Evolutionary conservation across 352 stramenopile species (phyloP), one percentile per base, ranked within the genome.

Genomic region (Pseudoperonospora humuli): DNA sequence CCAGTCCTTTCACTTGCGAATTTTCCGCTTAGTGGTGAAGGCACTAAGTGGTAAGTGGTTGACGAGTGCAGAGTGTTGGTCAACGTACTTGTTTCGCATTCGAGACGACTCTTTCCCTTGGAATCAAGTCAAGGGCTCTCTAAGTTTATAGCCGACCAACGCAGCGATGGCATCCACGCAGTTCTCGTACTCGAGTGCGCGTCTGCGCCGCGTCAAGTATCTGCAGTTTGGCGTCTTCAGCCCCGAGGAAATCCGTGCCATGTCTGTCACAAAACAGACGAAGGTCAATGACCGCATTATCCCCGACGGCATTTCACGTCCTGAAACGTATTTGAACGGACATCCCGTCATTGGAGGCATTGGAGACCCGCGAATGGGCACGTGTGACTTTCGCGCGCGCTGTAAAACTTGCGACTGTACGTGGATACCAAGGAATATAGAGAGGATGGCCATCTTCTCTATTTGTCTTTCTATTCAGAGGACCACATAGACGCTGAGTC

Each of bases 211-310:
- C 26, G 92, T 99, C 61, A 97, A 98, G 70, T 97, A 96, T 72
- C 74, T 99, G 11, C 96, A 99, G 71, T 99, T 99, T 63, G 93
- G 95, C 43, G 89, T 99, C 34, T 95, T 98, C 50, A 96, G 94
- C 60, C 96, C 96, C 3, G 95, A 99, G 45, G 95, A 98, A 70
- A 89, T 98, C 70, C 85, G 88, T 41, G 88, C 96, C 67, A 97
- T 97, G 83, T 96, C 83, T 19, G 95, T 98, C 9, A 97, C 93
- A 1, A 96, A 98, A 57, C 89, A 96, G 59, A 97, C 96, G 36
- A 98, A 96, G 20, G 89, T 98, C 18, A 98, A 98, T 70, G 89
- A 95, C 48, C 81, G 92, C 40, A 95, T 96, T 54, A 96, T 98
- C 57, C 90, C 93, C 2, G 88, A 96, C 56, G 95, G 95, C 55